phyloP scores from a whole-genome alignment of 2,329 filamentous ascomycete species.

The Cladophialophora exuberans region DNA sequence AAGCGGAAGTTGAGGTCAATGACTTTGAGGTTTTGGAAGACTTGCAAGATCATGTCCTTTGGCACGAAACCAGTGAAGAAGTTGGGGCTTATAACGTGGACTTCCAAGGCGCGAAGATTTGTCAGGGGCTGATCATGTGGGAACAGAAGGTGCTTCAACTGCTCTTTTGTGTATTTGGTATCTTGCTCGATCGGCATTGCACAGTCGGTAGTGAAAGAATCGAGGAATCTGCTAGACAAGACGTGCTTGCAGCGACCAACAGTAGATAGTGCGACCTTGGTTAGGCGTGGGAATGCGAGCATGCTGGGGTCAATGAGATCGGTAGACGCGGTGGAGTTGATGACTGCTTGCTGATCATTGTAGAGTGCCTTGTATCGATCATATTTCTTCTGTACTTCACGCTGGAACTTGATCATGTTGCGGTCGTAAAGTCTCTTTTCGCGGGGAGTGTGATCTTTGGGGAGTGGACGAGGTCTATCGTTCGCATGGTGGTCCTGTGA shows the following conservation, averaged over 20 bases:
- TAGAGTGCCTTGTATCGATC: conserved; percentile 25
- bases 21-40: conserved; percentile 25
- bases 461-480: conserved; percentile 23
- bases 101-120: conserved; percentile 18
- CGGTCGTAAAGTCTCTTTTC: conserved; percentile 31
- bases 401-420: conserved; percentile 30
- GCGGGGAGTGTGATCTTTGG: conserved; percentile 18
- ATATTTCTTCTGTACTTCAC: conserved; percentile 26
- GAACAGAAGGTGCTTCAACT: conserved; percentile 31
- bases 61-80: conserved; percentile 29
- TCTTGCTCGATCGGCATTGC: conserved; percentile 28
- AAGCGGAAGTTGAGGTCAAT: conserved; percentile 29
- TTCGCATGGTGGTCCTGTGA: conserved; percentile 24
- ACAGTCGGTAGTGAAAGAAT: conserved; percentile 29
- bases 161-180: conserved; percentile 27
- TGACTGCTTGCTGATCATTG: conserved; percentile 28
- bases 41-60: conserved; percentile 15
- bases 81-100: conserved; percentile 29
- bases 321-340: conserved; percentile 17
- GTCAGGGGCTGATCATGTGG: conserved; percentile 18
- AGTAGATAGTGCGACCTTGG: conserved; percentile 28
- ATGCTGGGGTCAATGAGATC: conserved; percentile 24
- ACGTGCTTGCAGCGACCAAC: conserved; percentile 30
- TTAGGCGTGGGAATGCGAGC: conserved; percentile 25
- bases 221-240: conserved; percentile 29